Base-by-base conservation (phyloP, 2,329 filamentous ascomycete genomes). In the Stachybotrys chartarum region DNA sequence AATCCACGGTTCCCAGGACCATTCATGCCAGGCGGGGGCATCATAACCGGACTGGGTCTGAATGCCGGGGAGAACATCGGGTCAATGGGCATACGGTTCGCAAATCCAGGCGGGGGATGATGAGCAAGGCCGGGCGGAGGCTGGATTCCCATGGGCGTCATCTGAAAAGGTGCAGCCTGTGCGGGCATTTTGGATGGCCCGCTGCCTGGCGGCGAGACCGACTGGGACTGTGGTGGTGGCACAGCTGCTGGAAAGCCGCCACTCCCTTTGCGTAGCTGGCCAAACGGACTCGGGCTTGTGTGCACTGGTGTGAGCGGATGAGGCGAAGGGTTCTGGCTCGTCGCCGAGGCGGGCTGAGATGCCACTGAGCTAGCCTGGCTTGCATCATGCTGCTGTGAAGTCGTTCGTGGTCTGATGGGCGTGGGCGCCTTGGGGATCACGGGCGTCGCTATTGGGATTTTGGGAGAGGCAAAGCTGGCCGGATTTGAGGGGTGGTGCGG, bases 351-450 rank as follows among this genome's bases (percentile, higher is more conserved):
- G 59, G 87, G 80, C 66, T 88, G 83, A 1, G 89, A 86, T 3
- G 85, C 82, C 58, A 87, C 85, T 3, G 90, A 88, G 52, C 85
- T 87, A 7, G 84, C 82, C 7, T 82, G 78, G 66, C 86, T 83
- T 10, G 84, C 84, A 30, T 86, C 87, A 68, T 94, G 90, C 59
- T 95, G 91, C 60, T 95, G 90, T 8, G 91, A 94, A 50, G 83
- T 74, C 58, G 92, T 89, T 55, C 90, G 85, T 44, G 85, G 81
- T 59, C 88, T 87, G 60, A 85, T 87, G 8, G 91, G 90, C 12
- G 90, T 92, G 6, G 91, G 85, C 18, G 86, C 86, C 69, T 96
- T 96, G 12, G 91, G 86, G 50, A 96, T 74, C 30, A 85, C 86
- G 7, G 94, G 93, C 39, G 90, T 94, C 10, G 89, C 88, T 58